Base-by-base conservation (phyloP, 441 rosid genomes). In the Euphorbia schlechtendalii region DNA sequence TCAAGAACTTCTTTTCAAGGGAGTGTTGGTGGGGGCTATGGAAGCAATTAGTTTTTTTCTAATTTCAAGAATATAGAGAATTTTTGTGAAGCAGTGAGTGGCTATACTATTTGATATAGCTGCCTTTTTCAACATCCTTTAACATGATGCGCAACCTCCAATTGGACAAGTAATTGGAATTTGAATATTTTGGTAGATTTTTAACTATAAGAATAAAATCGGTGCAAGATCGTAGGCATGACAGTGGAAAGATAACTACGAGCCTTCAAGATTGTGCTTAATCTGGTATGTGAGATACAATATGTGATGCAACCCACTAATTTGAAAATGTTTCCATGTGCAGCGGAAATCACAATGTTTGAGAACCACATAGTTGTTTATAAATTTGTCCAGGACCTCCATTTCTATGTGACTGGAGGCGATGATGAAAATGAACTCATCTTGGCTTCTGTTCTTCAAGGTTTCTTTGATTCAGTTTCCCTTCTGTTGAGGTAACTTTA, bases 391-490 rank as follows among this genome's bases (percentile, higher is more conserved):
- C 91, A 88, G 71, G 89, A 86, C 66, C 83, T 86, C 57, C 91
- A 85, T 69, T 86, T 88, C 74, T 88, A 69, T 72, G 86, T 88
- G 38, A 85, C 89, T 3, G 88, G 95, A 56, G 83, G 85, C 51
- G 85, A 82, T 56, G 74, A 84, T 56, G 97, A 86, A 71, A 93
- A 93, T 70, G 97, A 93, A 74, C 96, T 90, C 53, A 63, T 93
- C 69, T 81, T 92, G 69, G 83, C 88, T n/a, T 70, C 87, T 20
- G 91, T 86, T 63, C 95, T 92, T 71, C 98, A 92, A 68, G 98
- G 94, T 18, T 86, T 88, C 76, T 90, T 83, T 66, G 96, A 92
- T 73, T 87, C 94, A 25, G 83, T 88, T 59, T 69, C 90, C 40
- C 81, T 90, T 72, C 86, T 89, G 58, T 80, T 92, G 74, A 89